These are phyloP conservation scores for Coemansia aciculifera DNA, from an alignment of 192 early-diverging fungal genomes.

Conservation along the genomic window DNA sequence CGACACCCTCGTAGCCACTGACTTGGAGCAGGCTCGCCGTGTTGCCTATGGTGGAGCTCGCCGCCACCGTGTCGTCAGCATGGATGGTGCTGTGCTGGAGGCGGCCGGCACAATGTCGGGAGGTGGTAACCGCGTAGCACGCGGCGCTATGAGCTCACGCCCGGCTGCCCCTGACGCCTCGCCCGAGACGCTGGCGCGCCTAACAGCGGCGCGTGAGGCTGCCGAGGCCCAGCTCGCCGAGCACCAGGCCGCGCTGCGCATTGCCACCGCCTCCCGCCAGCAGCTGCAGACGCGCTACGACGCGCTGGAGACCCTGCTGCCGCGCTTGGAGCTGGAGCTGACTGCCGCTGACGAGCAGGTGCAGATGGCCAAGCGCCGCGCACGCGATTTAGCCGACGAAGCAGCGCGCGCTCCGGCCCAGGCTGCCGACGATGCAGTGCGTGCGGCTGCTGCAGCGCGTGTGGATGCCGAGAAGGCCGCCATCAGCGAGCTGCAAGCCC, in stretches of 20 bases:
- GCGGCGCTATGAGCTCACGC: slow-evolving; percentile 89
- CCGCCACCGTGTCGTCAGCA: slow-evolving; percentile 90
- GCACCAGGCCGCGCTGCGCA: slow-evolving; percentile 39
- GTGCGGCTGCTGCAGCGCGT: slow-evolving; percentile 46
- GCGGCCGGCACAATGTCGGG: slow-evolving; percentile 91
- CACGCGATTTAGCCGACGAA: slow-evolving; percentile 52
- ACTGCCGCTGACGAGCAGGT: slow-evolving; percentile 65
- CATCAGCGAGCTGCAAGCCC: slow-evolving; percentile 57
- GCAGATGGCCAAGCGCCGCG: slow-evolving; percentile 65
- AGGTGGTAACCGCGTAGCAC: slow-evolving; percentile 71
- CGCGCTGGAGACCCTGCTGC: slow-evolving; percentile 61
- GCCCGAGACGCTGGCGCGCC: slow-evolving; percentile 53
- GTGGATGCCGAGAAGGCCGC: slow-evolving; percentile 53
- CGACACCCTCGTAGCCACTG: slow-evolving; percentile 84
- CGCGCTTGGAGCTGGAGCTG: slow-evolving; percentile 75
- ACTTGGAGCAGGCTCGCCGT: slow-evolving; percentile 81
- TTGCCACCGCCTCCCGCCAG: slow-evolving; percentile 33
- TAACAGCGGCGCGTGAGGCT: slow-evolving; percentile 62
- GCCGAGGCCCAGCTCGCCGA: slow-evolving; percentile 60
- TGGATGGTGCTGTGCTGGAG: slow-evolving; percentile 91
- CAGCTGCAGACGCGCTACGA: slow-evolving; percentile 57
- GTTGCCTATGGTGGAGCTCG: slow-evolving; percentile 77
- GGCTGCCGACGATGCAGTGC: background rate
- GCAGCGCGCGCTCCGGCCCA: slow-evolving; percentile 12
- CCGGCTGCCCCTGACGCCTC: slow-evolving; percentile 58